Percentiles rank a stretch among this genome's conserved stretches.
phyloP scores from a whole-genome alignment of 768 basidiomycete species.

The Macrolepiota albuminosa region DNA sequence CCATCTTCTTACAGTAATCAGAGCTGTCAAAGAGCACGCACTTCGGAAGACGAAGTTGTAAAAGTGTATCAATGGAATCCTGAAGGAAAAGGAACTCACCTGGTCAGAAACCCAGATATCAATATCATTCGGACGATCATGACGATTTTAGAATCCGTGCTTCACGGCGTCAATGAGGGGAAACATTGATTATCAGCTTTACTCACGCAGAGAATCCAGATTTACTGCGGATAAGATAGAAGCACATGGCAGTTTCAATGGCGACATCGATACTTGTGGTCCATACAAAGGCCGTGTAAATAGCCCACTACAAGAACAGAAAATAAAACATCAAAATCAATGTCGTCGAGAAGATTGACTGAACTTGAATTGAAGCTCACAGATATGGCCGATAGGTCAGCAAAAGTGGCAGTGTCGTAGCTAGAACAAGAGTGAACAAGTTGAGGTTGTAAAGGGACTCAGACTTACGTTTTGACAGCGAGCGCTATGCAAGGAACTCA shows the following conservation, averaged over 20 bases:
- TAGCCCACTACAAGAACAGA: conserved; percentile 16
- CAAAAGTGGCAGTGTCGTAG: conserved; percentile 12
- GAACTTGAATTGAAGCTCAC: conserved; percentile 2
- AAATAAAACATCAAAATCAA: not conserved
- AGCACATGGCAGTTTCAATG: conserved; percentile 21
- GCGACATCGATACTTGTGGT: conserved; percentile 20
- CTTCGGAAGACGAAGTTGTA: not conserved
- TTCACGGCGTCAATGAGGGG: not conserved
- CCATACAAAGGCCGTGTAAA: conserved; percentile 19
- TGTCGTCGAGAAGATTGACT: not conserved
- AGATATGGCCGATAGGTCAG: conserved; percentile 10
- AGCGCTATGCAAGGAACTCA: conserved; percentile 8
- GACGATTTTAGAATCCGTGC: conserved; percentile 17
- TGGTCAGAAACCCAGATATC: conserved; percentile 19
- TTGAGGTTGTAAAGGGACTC: not conserved
- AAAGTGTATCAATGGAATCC: not conserved
- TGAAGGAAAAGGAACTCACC: not conserved
- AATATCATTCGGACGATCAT: conserved; percentile 18
- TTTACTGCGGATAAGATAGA: conserved; percentile 19
- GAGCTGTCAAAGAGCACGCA: conserved; percentile 13
- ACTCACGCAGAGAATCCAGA: conserved; percentile 16
- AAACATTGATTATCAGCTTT: not conserved
- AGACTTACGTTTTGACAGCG: conserved; percentile 17
- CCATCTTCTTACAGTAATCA: conserved; percentile 13
- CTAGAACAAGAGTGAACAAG: not conserved